Evolutionary conservation across 2,329 filamentous ascomycete species (phyloP), one percentile per base, ranked within the genome.

Genomic region (Chrysoporthe austroafricana): DNA sequence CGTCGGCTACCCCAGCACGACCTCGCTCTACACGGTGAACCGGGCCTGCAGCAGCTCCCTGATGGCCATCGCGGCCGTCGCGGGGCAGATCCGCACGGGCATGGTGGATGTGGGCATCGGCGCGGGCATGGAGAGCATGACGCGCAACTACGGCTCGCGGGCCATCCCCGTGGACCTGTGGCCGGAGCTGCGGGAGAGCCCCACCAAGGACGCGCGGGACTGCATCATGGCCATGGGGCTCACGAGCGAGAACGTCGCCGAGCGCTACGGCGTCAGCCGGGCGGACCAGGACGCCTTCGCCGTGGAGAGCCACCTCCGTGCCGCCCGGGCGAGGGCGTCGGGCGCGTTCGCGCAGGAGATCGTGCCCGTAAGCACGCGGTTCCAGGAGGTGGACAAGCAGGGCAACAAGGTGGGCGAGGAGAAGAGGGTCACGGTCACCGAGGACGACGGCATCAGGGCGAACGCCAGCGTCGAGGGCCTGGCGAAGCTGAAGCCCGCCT

Each of bases 61-160:
- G 62, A 90, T 92, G 73, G 90, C 91, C 36, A 90, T 97, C 62
- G 90, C 93, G 1, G 81, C 84, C 16, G 84, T 97, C 3, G 91
- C 92, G 5, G 88, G 91, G 67, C 85, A 90, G 70, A 96, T 97
- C 73, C 86, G 88, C n/a, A 84, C 86, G 0, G 93, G 91, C 1
- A 86, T 87, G 73, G 91, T 95, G 63, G 86, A 89, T 70, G 83
- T 85, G 0, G 94, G 93, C 69, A 88, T 97, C 70, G 94, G 90
- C 11, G 94, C 92, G 1, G 94, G 94, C 42, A 97, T 96, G 92
- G 94, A 97, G 85, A 95, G 91, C 81, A 97, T 97, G 94, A 97
- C 93, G 71, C 83, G 91, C 72, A 97, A 97, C 80, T 97, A 97
- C 79, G 94, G 90, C 63, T 88, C 84, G 36, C 84, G 89, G 67